Percentiles rank a stretch among this genome's conserved stretches.
phyloP scores from a whole-genome alignment of 495 filamentous ascomycete genomes.

The Lepraria neglecta region DNA sequence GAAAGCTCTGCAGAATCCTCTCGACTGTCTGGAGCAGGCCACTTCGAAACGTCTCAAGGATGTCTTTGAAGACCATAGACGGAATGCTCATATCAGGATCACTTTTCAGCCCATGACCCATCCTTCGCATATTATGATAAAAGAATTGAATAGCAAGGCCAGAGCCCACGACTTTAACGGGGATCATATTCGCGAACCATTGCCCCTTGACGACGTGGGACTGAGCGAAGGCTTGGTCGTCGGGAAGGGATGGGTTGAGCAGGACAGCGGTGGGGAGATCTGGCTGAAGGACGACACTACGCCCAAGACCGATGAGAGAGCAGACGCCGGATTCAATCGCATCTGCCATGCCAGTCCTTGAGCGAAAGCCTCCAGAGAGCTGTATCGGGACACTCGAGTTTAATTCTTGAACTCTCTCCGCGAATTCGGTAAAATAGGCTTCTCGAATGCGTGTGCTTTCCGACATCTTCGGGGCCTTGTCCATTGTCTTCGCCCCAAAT shows the following conservation, averaged over 20 bases:
- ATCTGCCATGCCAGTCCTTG: slow-evolving; percentile 28
- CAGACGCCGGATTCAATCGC: slow-evolving; percentile 25
- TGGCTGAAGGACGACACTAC: slow-evolving; percentile 24
- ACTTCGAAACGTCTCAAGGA: slow-evolving; percentile 20
- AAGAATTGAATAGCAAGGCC: slow-evolving; percentile 29
- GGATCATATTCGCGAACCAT: slow-evolving; percentile 29
- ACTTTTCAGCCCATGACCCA: slow-evolving; percentile 27
- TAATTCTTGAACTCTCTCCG: slow-evolving; percentile 22
- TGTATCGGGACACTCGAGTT: slow-evolving; percentile 22
- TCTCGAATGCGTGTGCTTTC: slow-evolving; percentile 26
- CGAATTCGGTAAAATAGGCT: slow-evolving; percentile 28
- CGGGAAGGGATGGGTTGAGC: slow-evolving; percentile 23
- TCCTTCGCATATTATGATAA: slow-evolving; percentile 29
- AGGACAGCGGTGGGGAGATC: slow-evolving; percentile 22
- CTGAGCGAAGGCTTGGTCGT: slow-evolving; percentile 26
- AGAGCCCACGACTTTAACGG: slow-evolving; percentile 26
- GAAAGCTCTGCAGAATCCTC: slow-evolving; percentile 16
- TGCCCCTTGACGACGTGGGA: slow-evolving; percentile 28
- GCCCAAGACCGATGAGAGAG: slow-evolving; percentile 26
- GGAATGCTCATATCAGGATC: slow-evolving; percentile 29
- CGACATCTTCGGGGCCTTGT: slow-evolving; percentile 18
- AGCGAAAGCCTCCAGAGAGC: slow-evolving; percentile 28
- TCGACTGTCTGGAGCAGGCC: slow-evolving; percentile 4
- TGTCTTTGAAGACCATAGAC: slow-evolving; percentile 17
- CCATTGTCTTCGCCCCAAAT: slow-evolving; percentile 20